Evolutionary conservation across 2,329 filamentous ascomycete species (phyloP), one percentile per base, ranked within the genome.

Genomic region (Diaporthe eres): DNA sequence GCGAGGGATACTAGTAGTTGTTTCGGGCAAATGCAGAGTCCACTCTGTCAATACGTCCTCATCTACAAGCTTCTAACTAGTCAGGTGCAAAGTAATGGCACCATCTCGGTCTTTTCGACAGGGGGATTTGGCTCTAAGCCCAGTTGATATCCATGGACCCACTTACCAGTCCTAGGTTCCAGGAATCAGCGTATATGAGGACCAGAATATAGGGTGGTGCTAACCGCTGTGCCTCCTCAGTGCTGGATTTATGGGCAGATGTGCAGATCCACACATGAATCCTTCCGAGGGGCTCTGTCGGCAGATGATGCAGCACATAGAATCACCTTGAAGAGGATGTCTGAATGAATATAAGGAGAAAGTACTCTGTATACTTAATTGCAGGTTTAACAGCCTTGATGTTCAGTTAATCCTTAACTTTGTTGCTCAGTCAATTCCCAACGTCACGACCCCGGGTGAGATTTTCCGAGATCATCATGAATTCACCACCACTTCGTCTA

Each of bases 51-150:
- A 34, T 5, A 47, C 25, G 19, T 13, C 13, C 39, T 31, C 57
- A 25, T 22, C 17, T 12, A 6, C 25, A 42, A 37, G 57, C 19
- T 47, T 44, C 15, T 42, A 31, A 31, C 28, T 31, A 44, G 17
- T 65, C 25, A 8, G 17, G 12, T 22, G 22, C 42, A 65, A 65
- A 65, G 19, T 65, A 2, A 17, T 47, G 39, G 39, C 25, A 47
- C 42, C 10, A 44, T 25, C n/a, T 42, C 13, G 9, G 17, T 4
- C 13, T 31, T 42, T 22, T 15, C 6, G 13, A 65, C n/a, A 42
- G 39, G 22, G 22, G 28, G 17, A 57, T 57, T 57, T 34, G 60
- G 60, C 15, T 65, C 60, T 47, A 65, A 65, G 28, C 60, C 28
- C 17, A 19, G 42, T 28, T 47, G 39, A 19, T 19, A 3, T 22